Evolutionary conservation across 352 stramenopile species (phyloP), one percentile per base, ranked within the genome.

Genomic region (Globisporangium ultimum): DNA sequence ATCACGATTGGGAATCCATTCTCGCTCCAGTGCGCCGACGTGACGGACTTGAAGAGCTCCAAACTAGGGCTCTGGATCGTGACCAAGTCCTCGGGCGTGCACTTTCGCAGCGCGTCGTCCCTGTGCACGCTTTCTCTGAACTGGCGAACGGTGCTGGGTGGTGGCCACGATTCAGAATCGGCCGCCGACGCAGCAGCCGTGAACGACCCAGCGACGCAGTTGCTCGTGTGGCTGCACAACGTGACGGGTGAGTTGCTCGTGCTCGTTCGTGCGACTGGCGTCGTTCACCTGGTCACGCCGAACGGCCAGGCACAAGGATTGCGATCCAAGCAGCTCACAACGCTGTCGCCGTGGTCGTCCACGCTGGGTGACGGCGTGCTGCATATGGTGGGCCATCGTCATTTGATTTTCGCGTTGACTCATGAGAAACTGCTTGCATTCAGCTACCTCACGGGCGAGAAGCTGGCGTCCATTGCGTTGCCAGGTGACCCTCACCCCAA

Each of bases 181-280:
- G 10, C 40, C 9, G 58, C 64, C 9, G 55, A 65, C 18, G 12
- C 43, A n/a, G 55, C 45, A 47, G 32, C 55, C 5, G 24, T 14
- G 5, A 17, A 10, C 2, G 49, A 55, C 11, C 43, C 42, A n/a
- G 42, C 53, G 18, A 53, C 32, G 1, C 18, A 68, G 14, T 47
- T 80, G 17, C 56, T 80, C 18, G 60, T 61, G 0, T 89, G 77
- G 49, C 36, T 87, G 2, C 87, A 94, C 46, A 86, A 68, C 46
- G 68, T 92, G 43, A 95, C 87, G n/a, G 83, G 87, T 7, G 84
- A 93, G 56, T 67, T 94, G 7, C 47, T 94, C 22, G 62, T 87
- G 38, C 20, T 94, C 0, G 55, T 73, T 8, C 67, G 66, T 1
- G 34, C 50, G 4, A 69, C 70, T 18, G 68, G 70, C 9, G 50